Evolutionary conservation across 352 stramenopile genomes (phyloP).

Genomic region (Globisporangium megalacanthum): DNA sequence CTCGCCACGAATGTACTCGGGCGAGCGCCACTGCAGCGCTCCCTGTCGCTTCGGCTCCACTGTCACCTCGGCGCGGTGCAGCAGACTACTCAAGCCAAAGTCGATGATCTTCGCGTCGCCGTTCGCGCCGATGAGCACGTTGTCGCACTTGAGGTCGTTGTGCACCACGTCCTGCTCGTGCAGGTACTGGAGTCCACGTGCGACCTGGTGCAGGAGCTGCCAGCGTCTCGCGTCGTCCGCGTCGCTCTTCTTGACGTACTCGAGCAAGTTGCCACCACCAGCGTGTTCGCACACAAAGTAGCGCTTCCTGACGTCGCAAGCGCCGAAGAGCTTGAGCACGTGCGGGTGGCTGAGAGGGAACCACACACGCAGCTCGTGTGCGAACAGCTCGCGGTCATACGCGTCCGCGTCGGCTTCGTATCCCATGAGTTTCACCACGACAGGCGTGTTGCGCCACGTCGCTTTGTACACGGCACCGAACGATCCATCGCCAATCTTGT

Average conservation of each 20-base stretch:
- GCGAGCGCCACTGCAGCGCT: constrained; percentile 15
- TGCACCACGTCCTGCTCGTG: constrained; percentile 7
- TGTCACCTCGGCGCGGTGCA: not conserved
- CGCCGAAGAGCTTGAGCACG: constrained; percentile 6
- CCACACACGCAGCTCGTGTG: constrained; percentile 6
- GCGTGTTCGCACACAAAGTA: too few relatives aligned
- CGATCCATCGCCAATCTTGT: not conserved
- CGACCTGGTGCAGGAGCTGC: too few relatives aligned
- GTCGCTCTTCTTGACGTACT: too few relatives aligned
- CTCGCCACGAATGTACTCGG: constrained; percentile 2
- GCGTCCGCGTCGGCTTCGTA: not conserved
- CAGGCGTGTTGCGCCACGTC: too few relatives aligned
- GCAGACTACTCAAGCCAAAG: constrained; percentile 16
- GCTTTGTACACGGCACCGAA: not conserved
- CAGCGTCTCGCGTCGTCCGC: too few relatives aligned
- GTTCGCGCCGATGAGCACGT: constrained; percentile 32
- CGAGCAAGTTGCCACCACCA: too few relatives aligned
- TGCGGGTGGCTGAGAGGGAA: constrained; percentile 9
- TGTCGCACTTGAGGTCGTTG: constrained; percentile 8
- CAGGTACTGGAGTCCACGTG: too few relatives aligned
- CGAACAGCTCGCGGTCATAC: not conserved
- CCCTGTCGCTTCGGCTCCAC: not conserved
- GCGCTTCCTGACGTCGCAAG: constrained; percentile 6
- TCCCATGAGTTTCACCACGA: too few relatives aligned
- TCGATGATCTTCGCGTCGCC: constrained; percentile 17